A percentile compares a stretch with the other conserved stretches of the same genome.
Evolutionary conservation across 129 eudicot genomes (phyloP).

Genomic region (Flaveria robusta): DNA sequence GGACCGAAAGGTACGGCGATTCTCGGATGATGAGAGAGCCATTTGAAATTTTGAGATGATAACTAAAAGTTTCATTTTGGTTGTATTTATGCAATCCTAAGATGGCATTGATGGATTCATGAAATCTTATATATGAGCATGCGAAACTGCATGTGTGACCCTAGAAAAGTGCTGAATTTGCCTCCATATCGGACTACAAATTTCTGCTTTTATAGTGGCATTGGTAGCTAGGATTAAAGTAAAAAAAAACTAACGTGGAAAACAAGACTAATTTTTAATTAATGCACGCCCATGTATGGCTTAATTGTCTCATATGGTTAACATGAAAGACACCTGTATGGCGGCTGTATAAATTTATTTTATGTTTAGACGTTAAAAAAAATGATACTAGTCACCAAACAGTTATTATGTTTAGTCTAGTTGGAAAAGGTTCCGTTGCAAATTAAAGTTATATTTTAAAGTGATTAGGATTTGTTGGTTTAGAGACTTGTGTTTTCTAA

Average conservation of each 20-base stretch:
- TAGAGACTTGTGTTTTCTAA: no score
- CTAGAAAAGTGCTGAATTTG: constrained; percentile 33
- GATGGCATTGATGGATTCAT: constrained; percentile 22
- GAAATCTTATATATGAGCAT: constrained; percentile 26
- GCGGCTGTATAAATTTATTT: background rate
- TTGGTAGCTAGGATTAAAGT: constrained; percentile 29
- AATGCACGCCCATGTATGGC: constrained; percentile 32
- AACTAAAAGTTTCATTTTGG: constrained; percentile 10
- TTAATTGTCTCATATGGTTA: constrained; percentile 22
- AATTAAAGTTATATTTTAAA: no score
- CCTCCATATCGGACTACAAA: constrained; percentile 36
- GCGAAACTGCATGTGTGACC: constrained; percentile 32
- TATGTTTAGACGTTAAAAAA: constrained; percentile 19
- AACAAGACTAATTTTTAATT: constrained; percentile 25
- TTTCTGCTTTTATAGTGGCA: constrained; percentile 27
- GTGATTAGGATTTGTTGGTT: no score
- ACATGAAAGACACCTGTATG: background rate
- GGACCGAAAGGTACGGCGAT: constrained; percentile 38
- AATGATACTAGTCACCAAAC: constrained; percentile 12
- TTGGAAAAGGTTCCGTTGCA: no score
- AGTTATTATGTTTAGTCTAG: no score
- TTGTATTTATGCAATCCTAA: constrained; percentile 36
- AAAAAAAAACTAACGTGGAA: constrained; percentile 40
- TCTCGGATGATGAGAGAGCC: constrained; percentile 30
- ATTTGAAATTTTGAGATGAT: constrained; percentile 28